Percentiles rank a stretch among this genome's conserved stretches.
Conservation (phyloP, 495 filamentous ascomycete genomes). For the Penicillium diatomitis region DNA sequence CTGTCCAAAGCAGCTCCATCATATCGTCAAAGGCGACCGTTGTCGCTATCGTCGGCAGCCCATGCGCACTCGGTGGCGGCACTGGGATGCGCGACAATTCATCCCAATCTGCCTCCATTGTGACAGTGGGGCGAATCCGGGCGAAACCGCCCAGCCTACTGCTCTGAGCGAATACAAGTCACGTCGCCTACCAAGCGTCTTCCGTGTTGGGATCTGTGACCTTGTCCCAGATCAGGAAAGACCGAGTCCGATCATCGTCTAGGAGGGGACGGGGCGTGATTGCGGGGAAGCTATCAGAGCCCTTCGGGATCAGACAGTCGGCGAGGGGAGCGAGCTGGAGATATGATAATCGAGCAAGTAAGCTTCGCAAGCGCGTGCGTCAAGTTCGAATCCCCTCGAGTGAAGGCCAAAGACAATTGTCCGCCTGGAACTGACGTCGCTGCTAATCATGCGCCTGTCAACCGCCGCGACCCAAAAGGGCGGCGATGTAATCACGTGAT, state of each 20-base stretch:
- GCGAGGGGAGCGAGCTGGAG: neutral
- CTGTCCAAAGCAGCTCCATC: slow-evolving; percentile 85
- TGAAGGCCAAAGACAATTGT: neutral
- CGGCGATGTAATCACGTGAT: slow-evolving; percentile 8
- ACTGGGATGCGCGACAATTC: slow-evolving; percentile 64
- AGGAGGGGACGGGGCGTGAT: slow-evolving; percentile 24
- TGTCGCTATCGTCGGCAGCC: slow-evolving; percentile 54
- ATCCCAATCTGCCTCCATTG: slow-evolving; percentile 43
- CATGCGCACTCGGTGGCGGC: slow-evolving; percentile 55
- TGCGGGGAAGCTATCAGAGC: slow-evolving; percentile 31
- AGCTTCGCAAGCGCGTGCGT: too few species aligned
- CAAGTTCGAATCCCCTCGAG: neutral
- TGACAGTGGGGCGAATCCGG: slow-evolving; percentile 11
- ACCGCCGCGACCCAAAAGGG: slow-evolving; percentile 2
- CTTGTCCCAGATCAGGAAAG: slow-evolving; percentile 24
- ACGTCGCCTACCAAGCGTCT: neutral
- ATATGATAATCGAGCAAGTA: too few species aligned
- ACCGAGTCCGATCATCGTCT: slow-evolving; percentile 30
- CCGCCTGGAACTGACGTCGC: neutral
- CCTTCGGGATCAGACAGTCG: neutral
- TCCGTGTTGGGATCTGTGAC: slow-evolving; percentile 8
- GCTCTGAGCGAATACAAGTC: neutral
- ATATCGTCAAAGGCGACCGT: slow-evolving; percentile 78
- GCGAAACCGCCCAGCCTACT: slow-evolving; percentile 1
- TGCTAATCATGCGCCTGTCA: slow-evolving; percentile 1